Base-by-base conservation (phyloP, 306 rosid species). In the Oemleria cerasiformis region DNA sequence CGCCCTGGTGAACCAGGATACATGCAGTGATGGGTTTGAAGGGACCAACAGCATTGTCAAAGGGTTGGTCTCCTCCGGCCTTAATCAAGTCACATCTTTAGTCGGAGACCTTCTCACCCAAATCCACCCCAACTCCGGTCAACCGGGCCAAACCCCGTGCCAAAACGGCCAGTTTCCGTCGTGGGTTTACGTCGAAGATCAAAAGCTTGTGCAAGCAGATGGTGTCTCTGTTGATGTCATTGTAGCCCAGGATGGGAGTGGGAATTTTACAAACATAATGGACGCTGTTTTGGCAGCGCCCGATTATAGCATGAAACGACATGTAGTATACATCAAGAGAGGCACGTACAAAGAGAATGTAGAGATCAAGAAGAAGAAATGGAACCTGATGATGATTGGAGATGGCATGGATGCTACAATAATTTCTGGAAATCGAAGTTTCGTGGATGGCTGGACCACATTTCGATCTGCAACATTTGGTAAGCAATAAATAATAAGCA, bases 351-450 rank as follows among this genome's bases (percentile, higher is more conserved):
- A 20, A 0, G 99, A 94, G 75, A 71, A 85, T 8, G 91, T 91
- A 48, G 97, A 91, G 86, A 88, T 94, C 73, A 91, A 89, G 84
- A 89, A 86, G 89, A 94, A 94, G 80, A 91, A 88, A 20, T 94
- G 99, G 97, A 91, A 94, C 53, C 73, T 94, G 39, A 82, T 94
- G 92, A 76, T 94, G 70, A 54, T 91, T 2, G 99, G 99, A 12
- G 99, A 91, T 62, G 97, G 96, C 0, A 89, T 91, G 55, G 78
- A 79, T 57, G 79, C 80, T n/a, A 94, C 99, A 7, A 9, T 88
- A 5, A 86, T 94, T 16, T 67, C 96, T 57, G 92, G 97, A 13
- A 81, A 74, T 62, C 86, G 88, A 65, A 94, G 40, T 61, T 63
- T 3, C 9, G 4, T 75, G 23, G 97, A 88, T 70, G 92, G 96